These are phyloP conservation scores for Coemansia erecta DNA, from an alignment of 192 early-diverging fungal genomes.

Conservation along the genomic window DNA sequence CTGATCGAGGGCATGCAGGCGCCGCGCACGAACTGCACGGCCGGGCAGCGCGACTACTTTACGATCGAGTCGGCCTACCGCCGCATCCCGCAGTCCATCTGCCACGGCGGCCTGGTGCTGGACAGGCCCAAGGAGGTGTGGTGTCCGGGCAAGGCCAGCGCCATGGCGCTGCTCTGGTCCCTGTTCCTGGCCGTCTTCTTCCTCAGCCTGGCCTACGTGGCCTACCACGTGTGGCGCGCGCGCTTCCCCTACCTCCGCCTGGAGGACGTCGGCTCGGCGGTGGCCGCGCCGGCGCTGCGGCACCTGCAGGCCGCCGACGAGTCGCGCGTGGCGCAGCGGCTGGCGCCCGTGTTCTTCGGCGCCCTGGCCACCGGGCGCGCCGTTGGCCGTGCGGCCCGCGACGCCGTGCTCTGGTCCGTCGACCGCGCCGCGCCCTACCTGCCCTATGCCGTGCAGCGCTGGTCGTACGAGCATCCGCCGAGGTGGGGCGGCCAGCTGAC, in stretches of 20 bases:
- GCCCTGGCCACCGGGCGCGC: slow-evolving; percentile 38
- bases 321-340: slow-evolving; percentile 24
- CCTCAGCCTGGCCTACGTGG: slow-evolving; percentile 36
- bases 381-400: slow-evolving; percentile 26
- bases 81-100: slow-evolving; percentile 83
- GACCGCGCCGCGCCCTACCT: slow-evolving; percentile 46
- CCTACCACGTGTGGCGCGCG: slow-evolving; percentile 36
- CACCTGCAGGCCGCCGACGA: slow-evolving; percentile 13
- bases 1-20: slow-evolving; percentile 60
- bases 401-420: slow-evolving; percentile 35
- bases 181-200: slow-evolving; percentile 35
- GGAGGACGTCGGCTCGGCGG: slow-evolving; percentile 34
- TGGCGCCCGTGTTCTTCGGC: slow-evolving; percentile 43
- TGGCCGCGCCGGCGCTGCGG: slow-evolving; percentile 25
- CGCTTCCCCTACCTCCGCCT: slow-evolving; percentile 47
- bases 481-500: slow-evolving; percentile 37
- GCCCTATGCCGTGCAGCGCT: slow-evolving; percentile 36
- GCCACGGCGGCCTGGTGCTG: slow-evolving; percentile 68
- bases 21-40: slow-evolving; percentile 57
- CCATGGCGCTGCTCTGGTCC: slow-evolving; percentile 41
- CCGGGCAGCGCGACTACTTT: slow-evolving; percentile 58
- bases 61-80: slow-evolving; percentile 81
- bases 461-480: slow-evolving; percentile 53
- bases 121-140: slow-evolving; percentile 57
- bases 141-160: slow-evolving; percentile 62